phyloP scores from a whole-genome alignment of 2,329 filamentous ascomycete species.

The Fusarium sp. region DNA sequence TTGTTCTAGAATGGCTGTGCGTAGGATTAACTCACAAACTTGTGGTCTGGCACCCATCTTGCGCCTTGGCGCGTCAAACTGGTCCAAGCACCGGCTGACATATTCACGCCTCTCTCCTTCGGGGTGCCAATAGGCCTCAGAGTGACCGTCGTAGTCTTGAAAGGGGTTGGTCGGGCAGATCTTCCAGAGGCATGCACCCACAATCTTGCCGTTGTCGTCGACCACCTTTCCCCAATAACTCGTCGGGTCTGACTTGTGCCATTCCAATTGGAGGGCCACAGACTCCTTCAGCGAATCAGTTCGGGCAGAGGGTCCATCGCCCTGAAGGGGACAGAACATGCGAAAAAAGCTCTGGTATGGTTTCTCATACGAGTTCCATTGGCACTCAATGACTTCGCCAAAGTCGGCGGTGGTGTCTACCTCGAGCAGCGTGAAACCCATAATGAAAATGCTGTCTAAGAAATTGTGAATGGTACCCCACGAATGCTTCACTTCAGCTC shows the following conservation, averaged over 20 bases:
- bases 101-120: slow-evolving; percentile 39
- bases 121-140: slow-evolving; percentile 35
- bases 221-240: slow-evolving; percentile 40
- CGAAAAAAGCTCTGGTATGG: slow-evolving; percentile 39
- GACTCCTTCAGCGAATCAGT: slow-evolving; percentile 33
- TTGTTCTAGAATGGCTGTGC: fast-evolving
- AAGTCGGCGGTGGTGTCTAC: slow-evolving; percentile 37
- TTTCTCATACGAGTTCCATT: slow-evolving; percentile 38
- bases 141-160: slow-evolving; percentile 24
- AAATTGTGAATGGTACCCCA: neutral
- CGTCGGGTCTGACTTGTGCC: slow-evolving; percentile 33
- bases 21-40: slow-evolving; percentile 28
- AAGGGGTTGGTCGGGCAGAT: slow-evolving; percentile 32
- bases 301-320: slow-evolving; percentile 21
- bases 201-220: slow-evolving; percentile 35
- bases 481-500: neutral
- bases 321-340: slow-evolving; percentile 39
- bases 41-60: slow-evolving; percentile 41
- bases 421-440: slow-evolving; percentile 37
- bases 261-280: slow-evolving; percentile 10
- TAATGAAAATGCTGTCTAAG: slow-evolving; percentile 4
- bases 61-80: slow-evolving; percentile 36
- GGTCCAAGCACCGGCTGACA: slow-evolving; percentile 34
- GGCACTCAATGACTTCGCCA: slow-evolving; percentile 37
- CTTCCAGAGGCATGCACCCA: slow-evolving; percentile 44